Conservation (phyloP, 768 basidiomycete genomes). For the Boletales sp. region DNA sequence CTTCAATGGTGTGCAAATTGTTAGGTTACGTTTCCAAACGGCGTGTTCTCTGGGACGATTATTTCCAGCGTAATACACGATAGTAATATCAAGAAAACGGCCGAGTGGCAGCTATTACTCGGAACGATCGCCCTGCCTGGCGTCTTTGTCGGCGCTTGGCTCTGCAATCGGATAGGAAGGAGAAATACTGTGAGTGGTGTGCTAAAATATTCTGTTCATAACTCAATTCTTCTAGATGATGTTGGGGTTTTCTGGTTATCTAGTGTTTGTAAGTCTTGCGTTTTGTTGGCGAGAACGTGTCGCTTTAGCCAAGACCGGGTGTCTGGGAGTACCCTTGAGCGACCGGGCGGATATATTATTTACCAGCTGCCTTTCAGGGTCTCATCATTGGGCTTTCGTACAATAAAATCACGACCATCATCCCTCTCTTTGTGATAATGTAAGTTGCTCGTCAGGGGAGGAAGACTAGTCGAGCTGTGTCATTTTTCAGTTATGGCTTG, state of each 20-base stretch:
- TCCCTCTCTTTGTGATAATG: conserved; percentile 68
- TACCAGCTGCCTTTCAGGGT: conserved; percentile 25
- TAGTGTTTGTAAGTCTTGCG: conserved; percentile 47
- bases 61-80: conserved; percentile 63
- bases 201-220: background rate
- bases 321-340: too few relatives aligned
- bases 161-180: conserved; percentile 54
- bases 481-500: conserved; percentile 51
- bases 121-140: conserved; percentile 63
- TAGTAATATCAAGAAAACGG: conserved; percentile 52
- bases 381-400: conserved; percentile 59
- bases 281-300: background rate
- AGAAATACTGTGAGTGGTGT: conserved; percentile 47
- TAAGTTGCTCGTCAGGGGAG: conserved; percentile 27
- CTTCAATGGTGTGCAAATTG: background rate
- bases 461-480: conserved; percentile 1
- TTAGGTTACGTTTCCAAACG: conserved; percentile 69
- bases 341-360: background rate
- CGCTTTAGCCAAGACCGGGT: too few relatives aligned
- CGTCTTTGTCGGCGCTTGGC: conserved; percentile 45
- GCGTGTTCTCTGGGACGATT: conserved; percentile 64
- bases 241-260: conserved; percentile 64
- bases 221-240: conserved; percentile 46
- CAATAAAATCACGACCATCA: conserved; percentile 57
- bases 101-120: conserved; percentile 69